These are phyloP conservation scores for Cercophora samala DNA, from an alignment of 495 filamentous ascomycete species.

Conservation along the genomic window DNA sequence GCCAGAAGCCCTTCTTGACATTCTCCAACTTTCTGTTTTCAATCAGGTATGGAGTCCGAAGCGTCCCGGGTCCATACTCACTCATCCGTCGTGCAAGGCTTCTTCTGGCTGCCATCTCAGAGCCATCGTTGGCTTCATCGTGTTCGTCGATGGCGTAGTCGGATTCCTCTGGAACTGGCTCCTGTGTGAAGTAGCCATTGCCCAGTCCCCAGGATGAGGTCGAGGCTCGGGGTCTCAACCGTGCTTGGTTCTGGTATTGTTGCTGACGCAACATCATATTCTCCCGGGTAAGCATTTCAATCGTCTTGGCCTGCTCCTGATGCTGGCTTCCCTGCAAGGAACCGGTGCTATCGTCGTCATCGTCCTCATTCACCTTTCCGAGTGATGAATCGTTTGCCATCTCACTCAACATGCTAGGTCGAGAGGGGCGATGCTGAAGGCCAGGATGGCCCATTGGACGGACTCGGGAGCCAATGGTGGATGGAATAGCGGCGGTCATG, in stretches of 20 bases:
- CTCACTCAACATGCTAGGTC: conserved; percentile 81
- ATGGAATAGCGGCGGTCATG: conserved; percentile 40
- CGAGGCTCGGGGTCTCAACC: conserved; percentile 61
- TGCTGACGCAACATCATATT: conserved; percentile 68
- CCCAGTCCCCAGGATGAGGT: conserved; percentile 53
- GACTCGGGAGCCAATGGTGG: conserved; percentile 48
- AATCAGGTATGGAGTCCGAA: conserved; percentile 54
- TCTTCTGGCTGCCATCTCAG: conserved; percentile 52
- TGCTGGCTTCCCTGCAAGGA: conserved; percentile 51
- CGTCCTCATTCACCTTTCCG: conserved; percentile 76
- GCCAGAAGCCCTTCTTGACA: conserved; percentile 81
- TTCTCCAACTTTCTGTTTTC: conserved; percentile 76
- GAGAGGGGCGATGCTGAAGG: conserved; percentile 76
- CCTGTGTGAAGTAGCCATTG: conserved; percentile 57
- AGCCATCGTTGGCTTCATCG: conserved; percentile 60
- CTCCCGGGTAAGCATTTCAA: conserved; percentile 69
- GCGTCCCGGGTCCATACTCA: conserved; percentile 60
- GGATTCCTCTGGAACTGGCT: conserved; percentile 63
- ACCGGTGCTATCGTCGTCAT: conserved; percentile 63
- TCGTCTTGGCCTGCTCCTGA: conserved; percentile 62
- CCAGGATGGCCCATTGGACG: conserved; percentile 58
- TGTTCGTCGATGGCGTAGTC: conserved; percentile 69
- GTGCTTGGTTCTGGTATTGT: conserved; percentile 57
- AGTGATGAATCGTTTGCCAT: conserved; percentile 67
- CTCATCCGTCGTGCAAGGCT: conserved; percentile 53